phyloP scores from a whole-genome alignment of 305 asterid genomes.

The Fraxinus baroniana region DNA sequence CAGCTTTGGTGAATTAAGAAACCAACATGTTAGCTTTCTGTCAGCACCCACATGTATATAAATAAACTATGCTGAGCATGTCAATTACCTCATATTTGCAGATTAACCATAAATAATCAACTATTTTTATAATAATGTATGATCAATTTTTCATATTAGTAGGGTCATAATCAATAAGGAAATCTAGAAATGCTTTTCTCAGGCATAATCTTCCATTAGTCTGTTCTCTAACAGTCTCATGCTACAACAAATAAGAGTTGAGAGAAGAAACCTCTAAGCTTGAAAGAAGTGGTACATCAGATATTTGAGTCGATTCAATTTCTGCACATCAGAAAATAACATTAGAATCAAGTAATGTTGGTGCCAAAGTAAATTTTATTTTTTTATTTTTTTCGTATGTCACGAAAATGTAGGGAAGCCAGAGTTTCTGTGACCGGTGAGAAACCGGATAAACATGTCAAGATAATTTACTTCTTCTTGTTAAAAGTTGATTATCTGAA shows the following conservation, averaged over 20 bases:
- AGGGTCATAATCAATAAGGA: neutral
- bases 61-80: neutral
- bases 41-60: neutral
- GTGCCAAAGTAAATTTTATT: neutral
- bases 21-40: neutral
- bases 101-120: neutral
- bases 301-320: conserved; percentile 31
- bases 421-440: no score
- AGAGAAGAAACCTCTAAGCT: conserved; percentile 64
- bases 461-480: neutral
- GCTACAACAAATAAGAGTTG: neutral
- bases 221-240: neutral
- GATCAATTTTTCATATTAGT: neutral
- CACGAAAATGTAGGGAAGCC: no score
- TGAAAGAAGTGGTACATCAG: conserved; percentile 63
- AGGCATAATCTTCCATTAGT: neutral
- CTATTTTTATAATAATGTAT: neutral
- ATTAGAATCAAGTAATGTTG: conserved; percentile 9
- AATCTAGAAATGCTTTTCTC: neutral
- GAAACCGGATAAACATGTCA: neutral
- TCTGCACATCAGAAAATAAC: conserved; percentile 34
- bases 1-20: neutral
- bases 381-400: neutral
- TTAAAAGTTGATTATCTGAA: neutral
- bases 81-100: neutral